Evolutionary conservation across 2,329 filamentous ascomycete species (phyloP), one percentile per base, ranked within the genome.

Genomic region (Biscogniauxia marginata): DNA sequence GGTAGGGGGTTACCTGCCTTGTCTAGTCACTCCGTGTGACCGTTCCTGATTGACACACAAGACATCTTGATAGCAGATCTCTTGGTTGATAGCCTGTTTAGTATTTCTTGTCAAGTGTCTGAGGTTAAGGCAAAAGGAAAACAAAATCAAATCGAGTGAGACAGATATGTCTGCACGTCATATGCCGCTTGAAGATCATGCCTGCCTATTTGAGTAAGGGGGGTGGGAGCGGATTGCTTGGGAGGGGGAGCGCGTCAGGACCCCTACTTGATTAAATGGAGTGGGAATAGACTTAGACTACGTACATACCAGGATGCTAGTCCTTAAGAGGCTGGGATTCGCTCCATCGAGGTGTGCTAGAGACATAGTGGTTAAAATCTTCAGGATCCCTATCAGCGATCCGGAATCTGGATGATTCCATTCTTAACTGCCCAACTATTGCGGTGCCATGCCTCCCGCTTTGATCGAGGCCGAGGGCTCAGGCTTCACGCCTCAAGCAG

Each of bases 161-260:
- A 53, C 60, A 61, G 54, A 56, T 59, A 45, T 58, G 45, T 63
- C 63, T 68, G 65, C 66, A 67, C 66, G 66, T 66, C 66, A 68
- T 67, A 64, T 67, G 63, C 60, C 62, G 62, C 55, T 52, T 45
- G 62, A 46, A 58, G 49, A 64, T 58, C 47, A 63, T 55, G 59
- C 65, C 66, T 68, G 64, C 65, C 66, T 68, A 52, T 65, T 67
- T 50, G 60, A 56, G 62, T 54, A 46, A 61, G 58, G 60, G 47
- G 50, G 61, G 44, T 46, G 44, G 44, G 44, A 46, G 18, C 9
- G 30, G 5, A 16, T 39, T 39, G 30, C 30, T 39, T 46, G 44
- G 44, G 44, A 46, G 44, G 18, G 44, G 44, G 16, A 46, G 18
- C 13, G 44, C 9, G 7, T 49, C 21, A 56, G 44, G 48, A 44